These are phyloP conservation scores for Aquanectria penicillioides DNA, from an alignment of 2,329 filamentous ascomycete genomes.

Conservation along the genomic window DNA sequence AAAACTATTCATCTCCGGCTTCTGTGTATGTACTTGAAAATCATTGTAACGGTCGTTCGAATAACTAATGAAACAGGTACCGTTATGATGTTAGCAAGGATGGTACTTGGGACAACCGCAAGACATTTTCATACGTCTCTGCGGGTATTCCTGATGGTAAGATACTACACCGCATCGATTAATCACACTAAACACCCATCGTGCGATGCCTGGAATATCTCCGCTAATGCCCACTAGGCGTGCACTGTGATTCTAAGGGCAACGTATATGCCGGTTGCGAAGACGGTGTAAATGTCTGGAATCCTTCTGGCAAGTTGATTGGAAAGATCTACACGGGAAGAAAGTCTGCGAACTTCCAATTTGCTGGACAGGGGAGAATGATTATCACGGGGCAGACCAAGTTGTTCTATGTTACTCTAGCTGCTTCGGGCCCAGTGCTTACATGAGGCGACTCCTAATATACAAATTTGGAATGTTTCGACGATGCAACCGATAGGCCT, in stretches of 20 bases:
- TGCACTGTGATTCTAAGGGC: constrained; percentile 63
- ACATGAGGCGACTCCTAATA: constrained; percentile 10
- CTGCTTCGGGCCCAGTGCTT: constrained; percentile 29
- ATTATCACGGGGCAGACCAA: constrained; percentile 49
- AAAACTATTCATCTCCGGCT: constrained; percentile 53
- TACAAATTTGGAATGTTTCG: too few relatives aligned
- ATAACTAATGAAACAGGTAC: not conserved
- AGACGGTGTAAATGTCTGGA: constrained; percentile 61
- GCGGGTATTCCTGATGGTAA: constrained; percentile 67
- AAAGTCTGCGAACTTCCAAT: constrained; percentile 57
- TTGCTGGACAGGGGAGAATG: constrained; percentile 50
- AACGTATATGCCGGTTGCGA: constrained; percentile 64
- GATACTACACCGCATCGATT: not conserved
- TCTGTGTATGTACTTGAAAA: constrained; percentile 49
- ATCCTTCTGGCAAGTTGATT: constrained; percentile 56
- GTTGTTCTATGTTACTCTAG: constrained; percentile 45
- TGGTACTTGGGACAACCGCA: constrained; percentile 58
- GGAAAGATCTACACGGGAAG: constrained; percentile 65
- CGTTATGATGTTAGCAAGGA: constrained; percentile 54
- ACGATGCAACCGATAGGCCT: too few relatives aligned
- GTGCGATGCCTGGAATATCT: not conserved
- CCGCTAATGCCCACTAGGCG: too few relatives aligned
- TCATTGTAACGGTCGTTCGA: too few relatives aligned
- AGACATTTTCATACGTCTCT: constrained; percentile 66
- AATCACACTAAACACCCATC: not conserved